These are phyloP conservation scores for Diaporthe helianthi DNA, from an alignment of 2,329 filamentous ascomycete genomes.

Conservation along the genomic window DNA sequence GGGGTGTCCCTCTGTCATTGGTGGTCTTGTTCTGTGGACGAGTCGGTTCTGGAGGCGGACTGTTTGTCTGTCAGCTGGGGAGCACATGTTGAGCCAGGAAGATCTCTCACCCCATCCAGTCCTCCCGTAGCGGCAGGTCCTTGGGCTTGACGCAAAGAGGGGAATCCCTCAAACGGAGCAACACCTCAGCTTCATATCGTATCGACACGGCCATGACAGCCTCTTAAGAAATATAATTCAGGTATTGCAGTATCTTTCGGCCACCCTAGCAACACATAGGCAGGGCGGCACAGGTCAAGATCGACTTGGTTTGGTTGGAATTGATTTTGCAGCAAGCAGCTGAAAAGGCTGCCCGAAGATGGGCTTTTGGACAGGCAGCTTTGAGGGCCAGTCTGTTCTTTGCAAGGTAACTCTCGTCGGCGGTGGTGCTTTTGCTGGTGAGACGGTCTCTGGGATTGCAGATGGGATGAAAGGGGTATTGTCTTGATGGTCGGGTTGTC, in stretches of 20 bases:
- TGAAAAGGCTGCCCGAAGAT: conserved; percentile 26
- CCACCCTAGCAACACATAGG: conserved; percentile 7
- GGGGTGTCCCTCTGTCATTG: conserved; percentile 52
- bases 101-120: conserved; percentile 88
- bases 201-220: conserved; percentile 52
- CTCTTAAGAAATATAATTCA: conserved; percentile 2
- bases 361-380: conserved; percentile 11
- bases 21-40: conserved; percentile 54
- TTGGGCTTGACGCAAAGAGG: conserved; percentile 83
- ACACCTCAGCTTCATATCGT: conserved; percentile 78
- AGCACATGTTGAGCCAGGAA: conserved; percentile 4
- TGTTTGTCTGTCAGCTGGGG: conserved; percentile 39
- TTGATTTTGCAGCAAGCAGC: conserved; percentile 13
- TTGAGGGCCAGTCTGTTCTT: background rate
- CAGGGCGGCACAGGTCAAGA: background rate
- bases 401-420: background rate
- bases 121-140: conserved; percentile 81
- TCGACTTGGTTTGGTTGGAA: background rate
- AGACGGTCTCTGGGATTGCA: background rate
- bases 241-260: background rate
- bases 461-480: background rate
- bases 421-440: background rate
- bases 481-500: background rate
- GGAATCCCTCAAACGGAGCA: conserved; percentile 79
- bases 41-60: conserved; percentile 53